phyloP scores from a whole-genome alignment of 2,329 filamentous ascomycete species.

The Phialophora chinensis region DNA sequence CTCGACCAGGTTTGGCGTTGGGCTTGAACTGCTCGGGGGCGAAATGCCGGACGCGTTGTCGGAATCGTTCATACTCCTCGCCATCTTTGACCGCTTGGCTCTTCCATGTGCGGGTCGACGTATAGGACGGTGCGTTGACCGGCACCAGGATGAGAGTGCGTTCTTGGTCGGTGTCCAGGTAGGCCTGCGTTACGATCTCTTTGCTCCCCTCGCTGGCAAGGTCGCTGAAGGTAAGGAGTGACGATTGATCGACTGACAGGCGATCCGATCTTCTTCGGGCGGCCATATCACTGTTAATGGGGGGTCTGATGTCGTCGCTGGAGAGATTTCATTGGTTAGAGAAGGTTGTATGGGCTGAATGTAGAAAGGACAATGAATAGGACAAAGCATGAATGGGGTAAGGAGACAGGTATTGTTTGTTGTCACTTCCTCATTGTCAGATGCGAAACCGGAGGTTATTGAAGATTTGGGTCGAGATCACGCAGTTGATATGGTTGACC shows the following conservation, averaged over 20 bases:
- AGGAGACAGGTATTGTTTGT: not conserved
- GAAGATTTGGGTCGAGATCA: not conserved
- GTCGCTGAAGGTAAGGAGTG: conserved; percentile 15
- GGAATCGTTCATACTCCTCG: conserved; percentile 33
- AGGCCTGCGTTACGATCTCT: conserved; percentile 16
- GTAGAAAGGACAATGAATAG: not conserved
- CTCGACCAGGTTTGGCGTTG: conserved; percentile 22
- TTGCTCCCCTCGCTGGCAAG: conserved; percentile 18
- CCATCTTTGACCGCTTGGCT: conserved; percentile 29
- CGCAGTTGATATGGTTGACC: conserved; percentile 7
- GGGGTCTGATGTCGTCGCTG: not conserved
- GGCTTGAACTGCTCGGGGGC: conserved; percentile 31
- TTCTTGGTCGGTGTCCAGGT: conserved; percentile 17
- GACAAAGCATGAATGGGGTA: not conserved
- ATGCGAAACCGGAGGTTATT: conserved; percentile 10
- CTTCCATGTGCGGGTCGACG: conserved; percentile 34
- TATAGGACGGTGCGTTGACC: conserved; percentile 21
- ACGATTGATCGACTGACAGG: conserved; percentile 14
- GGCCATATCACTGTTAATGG: not conserved
- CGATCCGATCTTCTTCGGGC: conserved; percentile 7
- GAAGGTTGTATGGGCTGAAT: not conserved
- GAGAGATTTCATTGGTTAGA: not conserved
- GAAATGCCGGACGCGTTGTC: conserved; percentile 32
- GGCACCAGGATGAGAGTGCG: not conserved
- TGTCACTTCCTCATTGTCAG: not conserved